Percentiles rank a stretch among this genome's conserved stretches.
These are phyloP conservation scores for Hygrophila difformis DNA, from an alignment of 257 asterid species.

Conservation along the genomic window DNA sequence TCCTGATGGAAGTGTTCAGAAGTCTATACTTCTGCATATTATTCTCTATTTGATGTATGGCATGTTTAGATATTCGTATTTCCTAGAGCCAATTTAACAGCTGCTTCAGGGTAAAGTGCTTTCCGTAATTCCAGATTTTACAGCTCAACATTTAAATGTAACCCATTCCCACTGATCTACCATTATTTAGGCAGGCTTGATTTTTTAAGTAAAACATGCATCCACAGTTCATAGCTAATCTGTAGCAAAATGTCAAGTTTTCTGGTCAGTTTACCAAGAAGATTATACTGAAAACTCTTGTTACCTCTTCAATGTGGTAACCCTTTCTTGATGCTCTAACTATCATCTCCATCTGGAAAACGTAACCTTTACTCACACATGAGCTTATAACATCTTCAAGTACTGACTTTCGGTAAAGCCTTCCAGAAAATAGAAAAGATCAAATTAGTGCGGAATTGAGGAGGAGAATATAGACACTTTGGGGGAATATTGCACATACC, in stretches of 20 bases:
- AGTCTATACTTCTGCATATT: no score
- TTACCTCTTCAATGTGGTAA: conserved; percentile 87
- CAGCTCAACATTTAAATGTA: neutral
- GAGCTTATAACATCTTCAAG: conserved; percentile 91
- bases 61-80: neutral
- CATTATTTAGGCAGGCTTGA: no score
- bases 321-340: conserved; percentile 93
- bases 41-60: neutral
- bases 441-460: neutral
- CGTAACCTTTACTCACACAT: conserved; percentile 93
- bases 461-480: neutral
- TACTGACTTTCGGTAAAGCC: conserved; percentile 81
- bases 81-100: neutral
- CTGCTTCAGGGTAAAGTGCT: neutral
- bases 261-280: conserved; percentile 1
- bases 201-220: neutral
- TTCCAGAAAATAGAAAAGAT: conserved; percentile 22
- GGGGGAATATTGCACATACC: conserved; percentile 28
- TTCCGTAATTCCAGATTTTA: neutral
- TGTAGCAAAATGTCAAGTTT: conserved; percentile 4
- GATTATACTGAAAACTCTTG: conserved; percentile 4
- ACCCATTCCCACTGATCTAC: conserved; percentile 1
- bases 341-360: conserved; percentile 99
- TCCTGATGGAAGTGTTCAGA: no score
- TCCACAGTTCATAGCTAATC: neutral